Percentiles rank a stretch among this genome's conserved stretches.
Evolutionary conservation across 1,284 basidiomycete genomes (phyloP).

Genomic region (Naganishia liquefaciens): DNA sequence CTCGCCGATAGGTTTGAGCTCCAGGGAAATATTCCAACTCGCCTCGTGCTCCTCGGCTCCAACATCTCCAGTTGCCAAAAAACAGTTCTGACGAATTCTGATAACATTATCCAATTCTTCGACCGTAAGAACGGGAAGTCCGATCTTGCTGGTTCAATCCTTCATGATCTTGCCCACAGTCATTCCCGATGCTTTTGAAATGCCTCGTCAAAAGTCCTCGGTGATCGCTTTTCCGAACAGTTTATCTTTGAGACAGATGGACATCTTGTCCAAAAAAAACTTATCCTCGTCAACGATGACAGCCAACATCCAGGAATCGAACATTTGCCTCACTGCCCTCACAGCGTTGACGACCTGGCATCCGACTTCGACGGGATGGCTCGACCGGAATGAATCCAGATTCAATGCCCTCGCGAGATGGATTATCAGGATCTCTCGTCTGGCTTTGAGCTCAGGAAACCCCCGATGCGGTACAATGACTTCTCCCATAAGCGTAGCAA

Average conservation of each 20-base stretch:
- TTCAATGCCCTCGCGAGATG: conserved; percentile 65
- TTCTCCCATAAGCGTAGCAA: conserved; percentile 83
- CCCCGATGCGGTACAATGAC: conserved; percentile 77
- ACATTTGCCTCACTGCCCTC: conserved; percentile 72
- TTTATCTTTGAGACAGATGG: conserved; percentile 85
- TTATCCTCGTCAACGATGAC: conserved; percentile 84
- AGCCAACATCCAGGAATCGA: conserved; percentile 80
- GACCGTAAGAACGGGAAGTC: conserved; percentile 85
- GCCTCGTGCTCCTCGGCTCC: conserved; percentile 84
- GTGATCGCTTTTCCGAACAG: conserved; percentile 81
- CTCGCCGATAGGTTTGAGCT: conserved; percentile 65
- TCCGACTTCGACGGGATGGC: conserved; percentile 92
- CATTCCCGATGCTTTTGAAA: conserved; percentile 72
- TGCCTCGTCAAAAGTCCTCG: conserved; percentile 85
- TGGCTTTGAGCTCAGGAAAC: conserved; percentile 60
- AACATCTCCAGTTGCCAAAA: conserved; percentile 80
- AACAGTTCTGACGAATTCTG: conserved; percentile 82
- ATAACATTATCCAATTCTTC: conserved; percentile 63
- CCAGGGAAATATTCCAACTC: conserved; percentile 81
- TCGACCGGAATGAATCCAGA: conserved; percentile 85
- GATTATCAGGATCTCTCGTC: conserved; percentile 58
- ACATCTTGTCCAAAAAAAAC: conserved; percentile 83
- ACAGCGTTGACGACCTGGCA: conserved; percentile 78
- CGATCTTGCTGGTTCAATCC: conserved; percentile 87
- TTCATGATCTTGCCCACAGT: conserved; percentile 84